Percentiles rank a stretch among this genome's conserved stretches.
Conservation (phyloP, 1,139 yeast genomes). For the Pichiaceae sp. region DNA sequence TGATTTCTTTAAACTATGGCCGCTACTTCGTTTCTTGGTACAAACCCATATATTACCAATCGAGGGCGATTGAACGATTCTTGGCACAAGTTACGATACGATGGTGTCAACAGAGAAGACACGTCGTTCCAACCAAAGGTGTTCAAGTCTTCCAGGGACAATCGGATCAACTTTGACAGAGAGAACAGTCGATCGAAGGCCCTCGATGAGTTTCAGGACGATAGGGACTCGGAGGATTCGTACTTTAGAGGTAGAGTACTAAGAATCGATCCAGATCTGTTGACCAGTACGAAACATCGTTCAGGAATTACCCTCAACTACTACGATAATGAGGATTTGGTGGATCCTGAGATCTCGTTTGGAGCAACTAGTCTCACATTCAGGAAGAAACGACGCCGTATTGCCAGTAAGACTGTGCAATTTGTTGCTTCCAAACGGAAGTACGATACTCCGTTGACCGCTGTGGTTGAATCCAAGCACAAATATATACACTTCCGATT, state of each 20-base stretch:
- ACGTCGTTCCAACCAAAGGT: constrained; percentile 8
- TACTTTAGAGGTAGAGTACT: background rate
- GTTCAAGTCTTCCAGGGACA: constrained; percentile 11
- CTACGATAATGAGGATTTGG: constrained; percentile 13
- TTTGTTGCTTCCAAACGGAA: too few species aligned
- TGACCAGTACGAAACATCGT: background rate
- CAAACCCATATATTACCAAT: too few species aligned
- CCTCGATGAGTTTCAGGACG: constrained; percentile 8
- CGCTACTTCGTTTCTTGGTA: too few species aligned
- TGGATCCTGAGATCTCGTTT: too few species aligned
- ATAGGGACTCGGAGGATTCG: constrained; percentile 3
- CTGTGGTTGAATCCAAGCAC: too few species aligned
- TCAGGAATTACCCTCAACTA: constrained; percentile 7
- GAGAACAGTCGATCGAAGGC: constrained; percentile 8
- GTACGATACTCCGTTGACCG: too few species aligned
- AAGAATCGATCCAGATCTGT: background rate
- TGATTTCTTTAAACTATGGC: too few species aligned
- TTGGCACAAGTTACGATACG: background rate
- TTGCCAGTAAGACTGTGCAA: too few species aligned
- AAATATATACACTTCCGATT: background rate
- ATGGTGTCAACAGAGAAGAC: background rate
- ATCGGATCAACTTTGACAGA: constrained; percentile 12
- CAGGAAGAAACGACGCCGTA: too few species aligned
- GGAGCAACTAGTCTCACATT: too few species aligned
- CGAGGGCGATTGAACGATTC: background rate